phyloP scores from a whole-genome alignment of 805 yeast genomes.

The Allodekkera sacchari region DNA sequence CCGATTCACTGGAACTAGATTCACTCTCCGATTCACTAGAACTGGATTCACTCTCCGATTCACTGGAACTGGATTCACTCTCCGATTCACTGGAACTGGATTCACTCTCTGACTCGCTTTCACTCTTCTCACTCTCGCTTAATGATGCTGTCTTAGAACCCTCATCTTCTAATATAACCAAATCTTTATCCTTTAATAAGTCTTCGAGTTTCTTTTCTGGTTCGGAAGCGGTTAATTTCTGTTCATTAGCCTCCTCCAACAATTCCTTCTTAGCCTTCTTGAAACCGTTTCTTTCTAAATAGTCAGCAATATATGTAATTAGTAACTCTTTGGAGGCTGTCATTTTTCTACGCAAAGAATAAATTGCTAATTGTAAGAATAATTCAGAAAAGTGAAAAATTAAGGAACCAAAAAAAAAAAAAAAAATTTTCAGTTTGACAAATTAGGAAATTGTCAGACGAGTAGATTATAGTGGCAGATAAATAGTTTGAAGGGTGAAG shows the following conservation, averaged over 20 bases:
- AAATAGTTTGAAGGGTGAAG: too few relatives aligned
- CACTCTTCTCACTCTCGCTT: background rate
- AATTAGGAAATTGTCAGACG: too few relatives aligned
- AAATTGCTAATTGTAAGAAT: background rate
- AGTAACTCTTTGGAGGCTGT: conserved; percentile 11
- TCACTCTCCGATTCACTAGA: conserved; percentile 6
- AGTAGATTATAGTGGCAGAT: too few relatives aligned
- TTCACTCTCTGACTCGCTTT: conserved; percentile 7
- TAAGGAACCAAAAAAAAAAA: background rate
- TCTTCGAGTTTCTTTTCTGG: conserved; percentile 8
- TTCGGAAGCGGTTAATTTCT: conserved; percentile 6
- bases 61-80: conserved; percentile 14
- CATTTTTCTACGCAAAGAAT: conserved; percentile 7
- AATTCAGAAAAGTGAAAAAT: too few relatives aligned
- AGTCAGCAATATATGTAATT: conserved; percentile 16
- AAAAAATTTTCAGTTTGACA: background rate
- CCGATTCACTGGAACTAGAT: too few relatives aligned
- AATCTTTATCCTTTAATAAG: too few relatives aligned
- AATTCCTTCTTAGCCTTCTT: conserved; percentile 17
- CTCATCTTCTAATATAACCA: too few relatives aligned
- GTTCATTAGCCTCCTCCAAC: conserved; percentile 12
- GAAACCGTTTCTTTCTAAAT: conserved; percentile 17
- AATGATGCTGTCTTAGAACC: too few relatives aligned
- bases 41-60: conserved; percentile 5
- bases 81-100: conserved; percentile 9